Percentiles rank a stretch among this genome's conserved stretches.
Conservation (phyloP, 495 filamentous ascomycete species). For the Xylaria acuta region DNA sequence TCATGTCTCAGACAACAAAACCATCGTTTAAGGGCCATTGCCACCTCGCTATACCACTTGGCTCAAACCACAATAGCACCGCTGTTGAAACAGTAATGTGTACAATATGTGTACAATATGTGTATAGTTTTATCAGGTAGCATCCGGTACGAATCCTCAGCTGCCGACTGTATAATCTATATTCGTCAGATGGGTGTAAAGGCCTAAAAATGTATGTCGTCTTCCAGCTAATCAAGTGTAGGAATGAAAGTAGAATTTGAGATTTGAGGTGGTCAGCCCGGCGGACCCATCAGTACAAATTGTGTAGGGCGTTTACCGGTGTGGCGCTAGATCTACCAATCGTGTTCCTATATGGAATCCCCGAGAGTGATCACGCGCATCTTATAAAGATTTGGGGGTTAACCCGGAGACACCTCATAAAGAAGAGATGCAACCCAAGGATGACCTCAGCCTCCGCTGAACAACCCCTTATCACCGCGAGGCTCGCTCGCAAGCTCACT, state of each 20-base stretch:
- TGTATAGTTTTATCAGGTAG: background rate
- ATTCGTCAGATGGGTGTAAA: background rate
- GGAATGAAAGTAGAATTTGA: background rate
- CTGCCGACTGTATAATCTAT: slow-evolving; percentile 4
- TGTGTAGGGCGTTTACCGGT: slow-evolving; percentile 14
- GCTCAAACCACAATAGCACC: slow-evolving; percentile 13
- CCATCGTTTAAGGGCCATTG: background rate
- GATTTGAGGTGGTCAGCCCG: slow-evolving; percentile 21
- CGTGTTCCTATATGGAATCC: background rate
- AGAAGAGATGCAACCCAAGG: slow-evolving; percentile 14
- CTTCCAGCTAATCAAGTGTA: background rate
- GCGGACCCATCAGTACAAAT: slow-evolving; percentile 7
- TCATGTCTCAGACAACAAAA: slow-evolving; percentile 5
- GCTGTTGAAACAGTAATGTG: slow-evolving; percentile 1
- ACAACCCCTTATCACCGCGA: slow-evolving; percentile 4
- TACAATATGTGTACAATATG: background rate
- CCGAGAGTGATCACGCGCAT: slow-evolving; percentile 25
- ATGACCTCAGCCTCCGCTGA: slow-evolving; percentile 28
- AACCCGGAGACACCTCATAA: slow-evolving; percentile 16
- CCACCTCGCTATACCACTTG: slow-evolving; percentile 2
- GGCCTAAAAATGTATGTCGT: background rate
- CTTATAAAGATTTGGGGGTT: slow-evolving; percentile 14
- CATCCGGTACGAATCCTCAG: background rate
- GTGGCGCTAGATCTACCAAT: slow-evolving; percentile 26
- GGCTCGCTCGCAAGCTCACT: slow-evolving; percentile 5